These are phyloP conservation scores for Bipolaris zeicola DNA, from an alignment of 2,329 filamentous ascomycete genomes.

Conservation along the genomic window DNA sequence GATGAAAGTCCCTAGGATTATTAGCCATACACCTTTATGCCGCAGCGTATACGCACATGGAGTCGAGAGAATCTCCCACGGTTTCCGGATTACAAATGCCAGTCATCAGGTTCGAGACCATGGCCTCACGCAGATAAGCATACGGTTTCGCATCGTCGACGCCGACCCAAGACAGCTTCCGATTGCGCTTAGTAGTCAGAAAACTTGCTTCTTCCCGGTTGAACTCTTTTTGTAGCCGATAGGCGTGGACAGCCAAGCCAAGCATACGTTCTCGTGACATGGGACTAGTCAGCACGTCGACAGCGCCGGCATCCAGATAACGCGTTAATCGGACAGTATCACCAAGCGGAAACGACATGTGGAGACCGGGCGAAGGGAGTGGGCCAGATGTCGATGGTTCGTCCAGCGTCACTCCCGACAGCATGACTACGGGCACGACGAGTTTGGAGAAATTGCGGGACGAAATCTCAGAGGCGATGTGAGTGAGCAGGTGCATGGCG, in stretches of 20 bases:
- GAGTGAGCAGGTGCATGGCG: constrained; percentile 50
- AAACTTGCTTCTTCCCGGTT: constrained; percentile 74
- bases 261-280: constrained; percentile 75
- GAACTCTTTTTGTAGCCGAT: constrained; percentile 78
- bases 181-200: constrained; percentile 71
- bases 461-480: constrained; percentile 51
- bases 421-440: constrained; percentile 49
- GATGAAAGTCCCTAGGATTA: constrained; percentile 63
- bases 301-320: constrained; percentile 84
- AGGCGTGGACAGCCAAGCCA: constrained; percentile 80
- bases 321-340: constrained; percentile 65
- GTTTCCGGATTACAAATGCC: constrained; percentile 78
- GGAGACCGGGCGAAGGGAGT: constrained; percentile 41
- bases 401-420: constrained; percentile 47
- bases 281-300: constrained; percentile 83
- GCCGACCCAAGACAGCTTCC: constrained; percentile 91
- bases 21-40: constrained; percentile 22
- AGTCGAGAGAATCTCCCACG: constrained; percentile 65
- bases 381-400: constrained; percentile 29
- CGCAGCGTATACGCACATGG: constrained; percentile 55
- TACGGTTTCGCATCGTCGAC: constrained; percentile 84
- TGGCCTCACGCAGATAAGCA: constrained; percentile 86
- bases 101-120: constrained; percentile 90
- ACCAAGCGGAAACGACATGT: constrained; percentile 48
- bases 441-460: constrained; percentile 48